These are phyloP conservation scores for Trypanosoma boissoni DNA, from an alignment of 208 protist genomes.

Conservation along the genomic window DNA sequence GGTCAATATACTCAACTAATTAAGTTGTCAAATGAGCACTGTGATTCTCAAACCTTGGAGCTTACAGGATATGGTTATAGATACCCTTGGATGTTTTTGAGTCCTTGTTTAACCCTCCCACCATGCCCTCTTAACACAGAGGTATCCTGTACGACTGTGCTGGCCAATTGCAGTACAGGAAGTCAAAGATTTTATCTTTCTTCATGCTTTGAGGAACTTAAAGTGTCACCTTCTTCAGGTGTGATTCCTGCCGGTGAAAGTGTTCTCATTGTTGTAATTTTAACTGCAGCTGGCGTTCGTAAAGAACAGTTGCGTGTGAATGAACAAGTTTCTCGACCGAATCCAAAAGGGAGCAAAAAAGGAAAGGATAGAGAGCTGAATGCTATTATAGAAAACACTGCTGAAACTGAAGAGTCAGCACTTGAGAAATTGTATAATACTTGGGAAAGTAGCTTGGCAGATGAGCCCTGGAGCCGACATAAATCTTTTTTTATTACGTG, in stretches of 20 bases:
- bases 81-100: slow-evolving; percentile 28
- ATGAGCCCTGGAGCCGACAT: slow-evolving; percentile 32
- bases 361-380: slow-evolving; percentile 16
- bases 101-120: slow-evolving; percentile 30
- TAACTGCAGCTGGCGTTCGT: slow-evolving; percentile 20
- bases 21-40: slow-evolving; percentile 43
- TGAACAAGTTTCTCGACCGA: slow-evolving; percentile 15
- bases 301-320: background rate
- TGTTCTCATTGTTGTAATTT: slow-evolving; percentile 33
- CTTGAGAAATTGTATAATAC: slow-evolving; percentile 23
- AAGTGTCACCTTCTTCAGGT: slow-evolving; percentile 36
- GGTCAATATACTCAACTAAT: slow-evolving; percentile 42
- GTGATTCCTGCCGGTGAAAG: slow-evolving; percentile 20
- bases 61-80: slow-evolving; percentile 29
- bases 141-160: slow-evolving; percentile 26
- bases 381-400: background rate
- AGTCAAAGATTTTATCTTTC: slow-evolving; percentile 29
- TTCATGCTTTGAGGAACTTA: slow-evolving; percentile 14
- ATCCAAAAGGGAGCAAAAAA: slow-evolving; percentile 13
- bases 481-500: slow-evolving; percentile 35
- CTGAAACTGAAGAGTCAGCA: background rate
- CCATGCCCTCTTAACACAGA: slow-evolving; percentile 31
- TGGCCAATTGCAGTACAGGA: slow-evolving; percentile 29
- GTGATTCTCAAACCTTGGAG: slow-evolving; percentile 29
- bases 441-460: slow-evolving; percentile 26